A percentile compares a stretch with the other conserved stretches of the same genome.
These are phyloP conservation scores for Torulaspora franciscae DNA, from an alignment of 805 yeast species.

Conservation along the genomic window DNA sequence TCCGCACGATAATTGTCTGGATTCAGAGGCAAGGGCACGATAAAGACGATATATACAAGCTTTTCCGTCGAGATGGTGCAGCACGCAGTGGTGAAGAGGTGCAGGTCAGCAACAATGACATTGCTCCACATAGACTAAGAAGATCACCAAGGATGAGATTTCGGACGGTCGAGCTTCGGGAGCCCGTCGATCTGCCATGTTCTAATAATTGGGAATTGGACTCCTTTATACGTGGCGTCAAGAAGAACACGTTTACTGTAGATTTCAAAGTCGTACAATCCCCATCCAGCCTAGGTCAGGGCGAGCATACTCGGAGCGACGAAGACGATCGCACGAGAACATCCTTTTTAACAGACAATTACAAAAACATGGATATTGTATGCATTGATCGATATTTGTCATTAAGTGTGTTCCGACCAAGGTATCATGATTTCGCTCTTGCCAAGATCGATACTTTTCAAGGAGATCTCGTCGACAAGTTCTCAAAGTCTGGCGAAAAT, in stretches of 20 bases:
- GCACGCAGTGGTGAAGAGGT: conserved; percentile 4
- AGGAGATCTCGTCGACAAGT: not conserved
- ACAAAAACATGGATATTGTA: conserved; percentile 25
- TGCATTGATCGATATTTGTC: conserved; percentile 21
- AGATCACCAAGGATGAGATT: conserved; percentile 12
- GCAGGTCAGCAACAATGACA: conserved; percentile 8
- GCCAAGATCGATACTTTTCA: conserved; percentile 19
- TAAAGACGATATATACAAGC: conserved; percentile 16
- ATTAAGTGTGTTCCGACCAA: conserved; percentile 24
- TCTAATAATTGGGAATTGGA: conserved; percentile 16
- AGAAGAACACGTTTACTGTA: conserved; percentile 21
- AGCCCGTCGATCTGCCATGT: conserved; percentile 14
- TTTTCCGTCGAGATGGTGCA: conserved; percentile 12
- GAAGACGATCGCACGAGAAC: conserved; percentile 15
- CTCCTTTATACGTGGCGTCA: conserved; percentile 17
- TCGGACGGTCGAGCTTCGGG: conserved; percentile 10
- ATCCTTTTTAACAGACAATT: conserved; percentile 26
- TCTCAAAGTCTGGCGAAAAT: not conserved
- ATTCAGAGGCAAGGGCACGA: conserved; percentile 21
- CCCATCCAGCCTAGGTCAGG: conserved; percentile 4
- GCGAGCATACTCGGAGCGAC: conserved; percentile 1
- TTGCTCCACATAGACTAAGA: conserved; percentile 9
- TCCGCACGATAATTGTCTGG: conserved; percentile 24
- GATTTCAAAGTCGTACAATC: conserved; percentile 22
- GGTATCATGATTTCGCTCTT: conserved; percentile 20